Conservation (phyloP, 352 stramenopile genomes). For the Phytophthora sojae region DNA sequence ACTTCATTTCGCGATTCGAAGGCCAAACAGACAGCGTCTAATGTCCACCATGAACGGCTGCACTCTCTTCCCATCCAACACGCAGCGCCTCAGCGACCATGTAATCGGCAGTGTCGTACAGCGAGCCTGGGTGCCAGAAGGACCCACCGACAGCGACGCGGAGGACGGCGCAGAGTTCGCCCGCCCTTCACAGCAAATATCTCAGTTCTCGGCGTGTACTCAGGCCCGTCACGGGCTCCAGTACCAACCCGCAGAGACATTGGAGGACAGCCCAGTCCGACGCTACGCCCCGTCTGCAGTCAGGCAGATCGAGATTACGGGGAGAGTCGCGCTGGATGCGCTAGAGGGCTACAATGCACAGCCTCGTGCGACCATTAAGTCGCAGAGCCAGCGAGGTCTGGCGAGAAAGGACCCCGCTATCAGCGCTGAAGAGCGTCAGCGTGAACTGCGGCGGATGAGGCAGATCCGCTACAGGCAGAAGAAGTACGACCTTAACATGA, state of each 20-base stretch:
- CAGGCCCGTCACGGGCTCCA: not conserved
- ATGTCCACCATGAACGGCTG: conserved; percentile 7
- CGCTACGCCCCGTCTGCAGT: no score
- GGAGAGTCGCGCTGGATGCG: no score
- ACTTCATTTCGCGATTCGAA: not conserved
- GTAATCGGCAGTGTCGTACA: conserved; percentile 17
- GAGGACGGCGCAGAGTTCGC: not conserved
- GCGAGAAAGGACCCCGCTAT: not conserved
- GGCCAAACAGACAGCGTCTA: not conserved
- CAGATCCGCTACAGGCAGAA: conserved; percentile 22
- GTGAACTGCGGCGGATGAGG: conserved; percentile 7
- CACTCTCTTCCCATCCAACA: conserved; percentile 9
- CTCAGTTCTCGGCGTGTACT: not conserved
- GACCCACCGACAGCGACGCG: not conserved
- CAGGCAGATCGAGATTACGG: no score
- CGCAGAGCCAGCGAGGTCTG: not conserved
- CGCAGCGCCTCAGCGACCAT: conserved; percentile 11
- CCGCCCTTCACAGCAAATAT: not conserved
- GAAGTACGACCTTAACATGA: not conserved
- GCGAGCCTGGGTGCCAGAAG: not conserved
- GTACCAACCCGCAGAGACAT: no score
- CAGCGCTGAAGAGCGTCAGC: not conserved
- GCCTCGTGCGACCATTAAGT: not conserved
- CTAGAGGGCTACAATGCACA: no score
- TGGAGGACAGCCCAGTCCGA: no score